Conservation (phyloP, 306 rosid genomes). For the Medicago truncatula region MtrunA17r5.0-ANR NC_053042.1:49753001-49753500, state of each 20-base stretch:
- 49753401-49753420: constrained; percentile 81
- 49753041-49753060: too few relatives aligned
- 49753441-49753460: constrained; percentile 39
- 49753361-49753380: constrained; percentile 81
- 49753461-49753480: too few relatives aligned
- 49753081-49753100: too few relatives aligned
- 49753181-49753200: background rate
- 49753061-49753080: too few relatives aligned
- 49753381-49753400: constrained; percentile 76
- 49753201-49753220: background rate
- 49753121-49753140: too few relatives aligned
- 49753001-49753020: too few relatives aligned
- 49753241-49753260: background rate
- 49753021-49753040: too few relatives aligned
- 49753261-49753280: background rate
- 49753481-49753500: too few relatives aligned
- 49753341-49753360: background rate
- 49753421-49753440: constrained; percentile 70
- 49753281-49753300: background rate
- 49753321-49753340: background rate
- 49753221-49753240: background rate
- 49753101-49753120: too few relatives aligned
- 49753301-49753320: background rate
- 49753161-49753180: background rate
- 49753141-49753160: too few relatives aligned